Evolutionary conservation across 2,329 filamentous ascomycete genomes (phyloP).

Genomic region (Alternaria rosae): DNA sequence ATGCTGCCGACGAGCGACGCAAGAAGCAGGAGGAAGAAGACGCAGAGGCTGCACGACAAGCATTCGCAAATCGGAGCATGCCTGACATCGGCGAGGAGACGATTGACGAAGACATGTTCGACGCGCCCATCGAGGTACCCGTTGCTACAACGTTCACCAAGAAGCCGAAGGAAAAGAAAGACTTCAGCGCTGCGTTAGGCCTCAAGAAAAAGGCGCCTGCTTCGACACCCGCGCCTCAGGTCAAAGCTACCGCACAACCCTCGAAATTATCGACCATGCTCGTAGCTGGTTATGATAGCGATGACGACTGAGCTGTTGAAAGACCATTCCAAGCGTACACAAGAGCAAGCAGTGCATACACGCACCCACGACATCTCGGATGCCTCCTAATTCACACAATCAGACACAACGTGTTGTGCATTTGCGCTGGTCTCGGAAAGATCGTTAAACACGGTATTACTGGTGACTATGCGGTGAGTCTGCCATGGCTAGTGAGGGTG

Average conservation of each 20-base stretch:
- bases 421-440: not conserved
- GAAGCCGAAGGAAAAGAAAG: constrained; percentile 87
- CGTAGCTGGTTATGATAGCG: constrained; percentile 41
- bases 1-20: constrained; percentile 64
- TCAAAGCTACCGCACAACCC: constrained; percentile 21
- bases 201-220: constrained; percentile 67
- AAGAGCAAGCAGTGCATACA: constrained; percentile 3
- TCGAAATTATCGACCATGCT: constrained; percentile 35
- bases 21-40: constrained; percentile 79
- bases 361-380: not conserved
- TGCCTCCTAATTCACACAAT: not conserved
- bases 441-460: not conserved
- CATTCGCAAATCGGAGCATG: constrained; percentile 65
- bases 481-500: not conserved
- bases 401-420: not conserved
- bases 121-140: constrained; percentile 29
- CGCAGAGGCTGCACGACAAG: constrained; percentile 78
- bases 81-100: constrained; percentile 61
- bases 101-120: constrained; percentile 55
- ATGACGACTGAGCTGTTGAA: constrained; percentile 27
- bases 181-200: constrained; percentile 75
- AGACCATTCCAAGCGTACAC: not conserved
- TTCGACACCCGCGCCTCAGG: constrained; percentile 9
- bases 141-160: constrained; percentile 71
- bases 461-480: not conserved